Evolutionary conservation across 129 eudicot species (phyloP).

Genomic region (Silybum marianum): DNA sequence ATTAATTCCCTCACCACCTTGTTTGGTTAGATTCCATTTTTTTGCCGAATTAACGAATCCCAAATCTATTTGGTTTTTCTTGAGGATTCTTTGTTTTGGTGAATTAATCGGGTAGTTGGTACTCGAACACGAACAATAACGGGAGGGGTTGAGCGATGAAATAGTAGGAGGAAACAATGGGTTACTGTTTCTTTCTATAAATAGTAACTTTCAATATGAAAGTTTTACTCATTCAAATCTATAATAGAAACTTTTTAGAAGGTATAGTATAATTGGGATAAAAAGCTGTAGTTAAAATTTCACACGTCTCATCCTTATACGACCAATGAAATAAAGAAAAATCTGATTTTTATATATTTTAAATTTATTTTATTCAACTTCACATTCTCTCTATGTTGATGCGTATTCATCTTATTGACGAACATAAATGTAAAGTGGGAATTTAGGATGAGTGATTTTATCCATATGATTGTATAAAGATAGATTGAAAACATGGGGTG

Average conservation of each 20-base stretch:
- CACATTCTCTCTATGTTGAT: too few species aligned
- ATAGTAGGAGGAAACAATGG: slow-evolving; percentile 24
- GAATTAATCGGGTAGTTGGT: slow-evolving; percentile 14
- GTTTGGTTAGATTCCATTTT: slow-evolving; percentile 15
- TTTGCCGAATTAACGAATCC: background rate
- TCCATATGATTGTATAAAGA: background rate
- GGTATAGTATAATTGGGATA: background rate
- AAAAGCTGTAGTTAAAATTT: too few species aligned
- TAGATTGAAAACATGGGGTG: slow-evolving; percentile 10
- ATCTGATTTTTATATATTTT: too few species aligned
- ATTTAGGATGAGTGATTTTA: too few species aligned
- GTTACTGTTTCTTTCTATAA: slow-evolving; percentile 19
- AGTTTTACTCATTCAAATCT: slow-evolving; percentile 22
- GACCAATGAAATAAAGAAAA: too few species aligned
- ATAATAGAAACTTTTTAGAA: slow-evolving; percentile 28
- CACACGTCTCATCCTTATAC: too few species aligned
- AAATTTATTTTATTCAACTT: too few species aligned
- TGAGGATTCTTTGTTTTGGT: background rate
- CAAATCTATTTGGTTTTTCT: background rate
- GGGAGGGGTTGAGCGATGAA: background rate
- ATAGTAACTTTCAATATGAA: slow-evolving; percentile 21
- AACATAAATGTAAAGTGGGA: too few species aligned
- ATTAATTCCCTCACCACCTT: slow-evolving; percentile 36
- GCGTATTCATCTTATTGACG: too few species aligned
- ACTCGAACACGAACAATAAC: background rate